Base-by-base conservation (phyloP, 352 stramenopile genomes). In the Phytopythium boreale region DNA sequence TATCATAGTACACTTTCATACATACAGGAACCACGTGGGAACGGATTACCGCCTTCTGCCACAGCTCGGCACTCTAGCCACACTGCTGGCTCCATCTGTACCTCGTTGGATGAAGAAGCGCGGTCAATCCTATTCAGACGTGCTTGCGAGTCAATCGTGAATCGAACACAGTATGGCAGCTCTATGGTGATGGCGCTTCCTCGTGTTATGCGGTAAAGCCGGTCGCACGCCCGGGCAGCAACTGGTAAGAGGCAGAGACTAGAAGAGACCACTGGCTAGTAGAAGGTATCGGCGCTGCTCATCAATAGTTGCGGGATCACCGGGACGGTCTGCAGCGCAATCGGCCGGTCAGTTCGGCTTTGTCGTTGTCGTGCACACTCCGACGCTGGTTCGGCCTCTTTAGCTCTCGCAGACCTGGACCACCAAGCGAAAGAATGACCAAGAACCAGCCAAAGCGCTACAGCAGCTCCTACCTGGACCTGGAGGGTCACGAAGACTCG, bases 401-500 rank as follows among this genome's bases (percentile, higher is more conserved):
- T 9, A 10, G 5, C 11, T 34, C 24, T 37, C 12, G 11, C n/a
- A 11, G 0, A 26, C 26, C 43, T 44, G 20, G 2, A 7, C 34
- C 17, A n/a, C 11, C 29, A 19, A 31, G 9, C n/a, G 34, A 22
- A 2, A 60, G 7, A 17, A 60, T 60, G 55, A 14, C 55, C 55
- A 50, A 60, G 55, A 14, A 37, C 19, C 52, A 44, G 29, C 7
- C 19, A 20, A 60, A 60, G 55, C 55, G 55, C 17, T 60, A 24
- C 55, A 60, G 55, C 55, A 60, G 36, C n/a, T 60, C 55, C 0
- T 60, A 63, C 43, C 19, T 56, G 19, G 58, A 63, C 44, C 58
- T 63, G 26, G 43, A 63, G 22, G 41, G 36, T 10, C 43, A 55
- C 44, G 7, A 14, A 19, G 58, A 60, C 55, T 60, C 55, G 55